Base-by-base conservation (phyloP, 768 basidiomycete species). In the Lentinula detonsa region DNA sequence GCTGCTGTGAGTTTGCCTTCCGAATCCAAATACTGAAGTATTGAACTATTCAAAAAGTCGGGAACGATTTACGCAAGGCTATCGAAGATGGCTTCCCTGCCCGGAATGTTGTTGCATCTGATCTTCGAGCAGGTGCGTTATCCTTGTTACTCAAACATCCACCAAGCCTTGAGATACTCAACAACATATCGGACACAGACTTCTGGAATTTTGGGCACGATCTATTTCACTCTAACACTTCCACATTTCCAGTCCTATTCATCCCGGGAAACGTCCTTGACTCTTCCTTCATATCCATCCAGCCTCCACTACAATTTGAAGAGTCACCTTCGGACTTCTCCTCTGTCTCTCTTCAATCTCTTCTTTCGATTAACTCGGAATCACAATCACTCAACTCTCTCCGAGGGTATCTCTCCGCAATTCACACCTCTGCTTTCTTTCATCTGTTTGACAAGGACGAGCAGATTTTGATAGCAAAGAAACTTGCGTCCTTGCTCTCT, bases 141-240 rank as follows among this genome's bases (percentile, higher is more conserved):
- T 18, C n/a, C n/a, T 40, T 33, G n/a, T 21, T 45, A 28, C 28
- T 28, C 4, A 28, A 28, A 28, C 28, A 16, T 28, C 35, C 46
- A 15, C 49, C 9, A 11, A 15, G 6, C 7, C 23, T 10, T 33
- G 28, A 28, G 28, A 28, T 28, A 11, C 28, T 55, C 37, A 33
- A 18, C 7, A 16, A 18, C 7, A 16, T 33, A 10, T 34, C 1
- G 46, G 4, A 23, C 28, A 31, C 62, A 81, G 81, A 74, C 33
- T 76, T 78, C 61, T 81, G 80, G 80, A 71, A 75, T 4, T 68
- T 80, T 6, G 82, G 82, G 0, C 79, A 83, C 61, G 69, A 72
- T 45, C 71, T 84, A 5, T 84, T 81, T 67, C 72, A 64, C 40
- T 71, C 74, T 28, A 75, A 68, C 3, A 74, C 73, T 0, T 65